Evolutionary conservation across 2,329 filamentous ascomycete species (phyloP).

Genomic region (Didymella sp.): DNA sequence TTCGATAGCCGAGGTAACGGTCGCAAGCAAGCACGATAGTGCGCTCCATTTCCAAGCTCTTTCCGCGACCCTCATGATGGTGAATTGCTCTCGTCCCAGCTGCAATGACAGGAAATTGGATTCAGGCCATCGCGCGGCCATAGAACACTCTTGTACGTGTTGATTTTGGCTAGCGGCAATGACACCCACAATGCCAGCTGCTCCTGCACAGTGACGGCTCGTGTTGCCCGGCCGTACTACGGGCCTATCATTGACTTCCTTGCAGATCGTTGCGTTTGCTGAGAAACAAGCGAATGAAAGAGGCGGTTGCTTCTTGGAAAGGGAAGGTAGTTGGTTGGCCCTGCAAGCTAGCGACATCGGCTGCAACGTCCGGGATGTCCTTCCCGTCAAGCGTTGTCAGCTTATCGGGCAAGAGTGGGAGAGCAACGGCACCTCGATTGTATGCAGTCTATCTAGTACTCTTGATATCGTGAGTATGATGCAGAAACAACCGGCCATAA

Average conservation of each 20-base stretch:
- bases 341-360: conserved; percentile 15
- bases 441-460: background rate
- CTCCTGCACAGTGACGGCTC: background rate
- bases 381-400: background rate
- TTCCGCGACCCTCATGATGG: conserved; percentile 23
- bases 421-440: background rate
- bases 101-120: background rate
- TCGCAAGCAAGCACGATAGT: conserved; percentile 24
- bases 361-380: background rate
- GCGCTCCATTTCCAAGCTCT: conserved; percentile 30
- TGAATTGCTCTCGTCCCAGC: background rate
- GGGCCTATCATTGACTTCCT: conserved; percentile 4
- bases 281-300: conserved; percentile 1
- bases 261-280: conserved; percentile 9
- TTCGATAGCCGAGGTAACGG: conserved; percentile 22
- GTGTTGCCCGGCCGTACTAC: conserved; percentile 7
- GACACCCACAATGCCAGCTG: conserved; percentile 8
- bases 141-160: conserved; percentile 19
- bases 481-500: no score
- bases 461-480: background rate
- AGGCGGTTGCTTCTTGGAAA: background rate
- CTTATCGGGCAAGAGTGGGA: conserved; percentile 14
- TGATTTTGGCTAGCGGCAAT: conserved; percentile 16
- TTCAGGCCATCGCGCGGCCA: background rate
- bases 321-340: conserved; percentile 11